Percentiles rank a stretch among this genome's conserved stretches.
Conservation (phyloP, 257 asterid genomes). For the Leptodermis oblonga region DNA sequence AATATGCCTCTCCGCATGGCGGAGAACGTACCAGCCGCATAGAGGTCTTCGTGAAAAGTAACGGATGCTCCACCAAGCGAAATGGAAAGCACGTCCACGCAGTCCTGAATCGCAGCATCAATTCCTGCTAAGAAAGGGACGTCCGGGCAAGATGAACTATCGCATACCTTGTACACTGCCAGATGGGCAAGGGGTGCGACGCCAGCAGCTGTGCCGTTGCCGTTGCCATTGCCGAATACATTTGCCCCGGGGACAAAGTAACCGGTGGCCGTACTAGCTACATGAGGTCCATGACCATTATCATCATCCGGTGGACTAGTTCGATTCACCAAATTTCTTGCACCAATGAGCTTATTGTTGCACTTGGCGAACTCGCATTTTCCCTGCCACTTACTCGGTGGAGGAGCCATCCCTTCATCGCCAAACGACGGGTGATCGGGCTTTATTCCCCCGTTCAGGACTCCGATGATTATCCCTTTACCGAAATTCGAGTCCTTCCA, state of each 20-base stretch:
- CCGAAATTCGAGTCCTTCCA: constrained; percentile 35
- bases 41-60: neutral
- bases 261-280: constrained; percentile 52
- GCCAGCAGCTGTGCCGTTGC: constrained; percentile 52
- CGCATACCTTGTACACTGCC: constrained; percentile 44
- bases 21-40: constrained; percentile 33
- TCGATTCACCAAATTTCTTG: constrained; percentile 15
- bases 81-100: constrained; percentile 27
- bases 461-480: constrained; percentile 42
- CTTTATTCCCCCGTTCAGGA: constrained; percentile 35
- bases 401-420: constrained; percentile 44
- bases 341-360: constrained; percentile 55
- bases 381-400: constrained; percentile 51
- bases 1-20: constrained; percentile 44
- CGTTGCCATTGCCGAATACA: constrained; percentile 41
- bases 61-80: constrained; percentile 21
- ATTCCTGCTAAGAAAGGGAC: constrained; percentile 29
- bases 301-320: constrained; percentile 11
- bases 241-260: constrained; percentile 40
- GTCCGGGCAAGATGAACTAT: neutral
- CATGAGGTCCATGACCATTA: constrained; percentile 50
- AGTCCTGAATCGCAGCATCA: constrained; percentile 12
- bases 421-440: constrained; percentile 45
- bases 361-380: constrained; percentile 32
- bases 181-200: constrained; percentile 55